Evolutionary conservation across 1,284 basidiomycete species (phyloP).

Genomic region (Puccinia hordei): DNA sequence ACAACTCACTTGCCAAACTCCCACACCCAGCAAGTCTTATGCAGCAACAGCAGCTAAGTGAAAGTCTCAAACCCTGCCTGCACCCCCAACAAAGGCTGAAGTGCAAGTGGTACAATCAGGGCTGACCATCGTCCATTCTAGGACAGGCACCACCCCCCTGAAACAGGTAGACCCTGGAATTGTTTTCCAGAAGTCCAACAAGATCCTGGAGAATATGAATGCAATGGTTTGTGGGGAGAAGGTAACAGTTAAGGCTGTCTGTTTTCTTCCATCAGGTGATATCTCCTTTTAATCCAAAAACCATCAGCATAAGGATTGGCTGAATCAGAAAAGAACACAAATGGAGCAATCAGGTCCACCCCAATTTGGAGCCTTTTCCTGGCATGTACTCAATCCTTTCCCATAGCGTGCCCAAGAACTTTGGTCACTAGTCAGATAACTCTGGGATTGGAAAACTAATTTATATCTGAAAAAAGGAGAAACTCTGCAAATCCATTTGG

Average conservation of each 20-base stretch:
- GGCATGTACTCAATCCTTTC: background rate
- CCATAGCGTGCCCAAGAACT: background rate
- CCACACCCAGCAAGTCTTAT: background rate
- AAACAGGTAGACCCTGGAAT: background rate
- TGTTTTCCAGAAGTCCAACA: background rate
- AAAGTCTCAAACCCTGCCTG: background rate
- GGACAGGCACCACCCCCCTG: background rate
- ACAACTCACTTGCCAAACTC: too few relatives aligned
- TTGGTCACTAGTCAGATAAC: background rate
- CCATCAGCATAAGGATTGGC: conserved; percentile 1
- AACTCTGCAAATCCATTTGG: too few relatives aligned
- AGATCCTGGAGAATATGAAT: background rate
- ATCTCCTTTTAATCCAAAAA: conserved; percentile 3
- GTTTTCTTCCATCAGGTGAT: conserved; percentile 11
- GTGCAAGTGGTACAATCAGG: background rate
- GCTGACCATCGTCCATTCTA: background rate
- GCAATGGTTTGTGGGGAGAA: background rate
- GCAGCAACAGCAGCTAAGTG: background rate
- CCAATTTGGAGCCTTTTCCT: background rate
- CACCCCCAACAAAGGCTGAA: background rate
- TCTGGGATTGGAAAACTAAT: background rate
- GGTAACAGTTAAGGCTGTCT: background rate
- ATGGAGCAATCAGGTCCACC: conserved; percentile 13
- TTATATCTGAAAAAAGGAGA: background rate
- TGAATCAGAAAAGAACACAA: conserved; percentile 12